Conservation (phyloP, 1,284 basidiomycete genomes). For the Baeospora myosura region DNA sequence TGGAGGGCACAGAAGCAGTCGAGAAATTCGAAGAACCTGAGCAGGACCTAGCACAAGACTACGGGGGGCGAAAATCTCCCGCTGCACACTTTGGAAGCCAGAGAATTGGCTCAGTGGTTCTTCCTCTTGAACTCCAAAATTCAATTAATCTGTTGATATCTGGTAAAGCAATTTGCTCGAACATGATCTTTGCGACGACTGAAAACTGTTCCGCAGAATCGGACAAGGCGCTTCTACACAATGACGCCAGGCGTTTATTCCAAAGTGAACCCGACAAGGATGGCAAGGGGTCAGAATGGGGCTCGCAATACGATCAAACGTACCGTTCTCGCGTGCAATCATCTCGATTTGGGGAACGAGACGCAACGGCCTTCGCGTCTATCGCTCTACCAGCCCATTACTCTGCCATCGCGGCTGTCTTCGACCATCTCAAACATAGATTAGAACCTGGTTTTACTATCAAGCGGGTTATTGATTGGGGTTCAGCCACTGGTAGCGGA, state of each 20-base stretch:
- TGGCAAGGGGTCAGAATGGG: slow-evolving; percentile 37
- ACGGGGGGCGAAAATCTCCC: slow-evolving; percentile 55
- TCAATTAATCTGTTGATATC: slow-evolving; percentile 51
- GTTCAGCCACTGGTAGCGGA: slow-evolving; percentile 65
- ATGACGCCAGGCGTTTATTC: slow-evolving; percentile 68
- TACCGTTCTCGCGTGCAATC: slow-evolving; percentile 57
- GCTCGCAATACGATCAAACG: slow-evolving; percentile 41
- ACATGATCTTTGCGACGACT: slow-evolving; percentile 9
- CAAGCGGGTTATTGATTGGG: slow-evolving; percentile 66
- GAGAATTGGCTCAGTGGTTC: slow-evolving; percentile 56
- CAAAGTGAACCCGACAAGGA: slow-evolving; percentile 26
- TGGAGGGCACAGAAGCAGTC: slow-evolving; percentile 21
- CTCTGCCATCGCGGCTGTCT: slow-evolving; percentile 59
- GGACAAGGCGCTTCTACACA: slow-evolving; percentile 56
- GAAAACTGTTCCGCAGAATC: slow-evolving; percentile 35
- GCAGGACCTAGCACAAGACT: slow-evolving; percentile 24
- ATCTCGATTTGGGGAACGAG: slow-evolving; percentile 50
- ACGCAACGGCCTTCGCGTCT: slow-evolving; percentile 69
- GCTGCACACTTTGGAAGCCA: slow-evolving; percentile 75
- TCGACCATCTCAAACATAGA: slow-evolving; percentile 55
- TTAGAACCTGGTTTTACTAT: slow-evolving; percentile 53
- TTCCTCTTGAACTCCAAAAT: slow-evolving; percentile 65
- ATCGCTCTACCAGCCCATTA: slow-evolving; percentile 73
- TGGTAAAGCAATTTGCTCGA: slow-evolving; percentile 31
- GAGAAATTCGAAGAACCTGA: slow-evolving; percentile 15